phyloP scores from a whole-genome alignment of 306 rosid species.

The Alnus glutinosa region DNA sequence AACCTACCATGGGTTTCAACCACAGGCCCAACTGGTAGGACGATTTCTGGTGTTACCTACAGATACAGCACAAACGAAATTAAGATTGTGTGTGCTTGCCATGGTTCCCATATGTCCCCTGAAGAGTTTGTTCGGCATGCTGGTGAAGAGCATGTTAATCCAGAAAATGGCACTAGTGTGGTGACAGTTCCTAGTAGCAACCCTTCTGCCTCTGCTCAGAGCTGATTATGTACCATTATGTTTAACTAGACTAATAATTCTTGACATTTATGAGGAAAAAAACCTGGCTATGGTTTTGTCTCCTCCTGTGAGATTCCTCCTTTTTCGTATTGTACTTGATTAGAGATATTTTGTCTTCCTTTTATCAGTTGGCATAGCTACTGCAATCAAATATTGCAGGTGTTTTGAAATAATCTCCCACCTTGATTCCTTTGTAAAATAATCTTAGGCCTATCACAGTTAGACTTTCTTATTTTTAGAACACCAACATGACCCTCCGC shows the following conservation, averaged over 20 bases:
- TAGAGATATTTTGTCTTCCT: neutral
- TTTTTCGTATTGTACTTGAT: conserved; percentile 28
- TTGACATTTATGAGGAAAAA: conserved; percentile 26
- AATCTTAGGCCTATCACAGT: conserved; percentile 7
- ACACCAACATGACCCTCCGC: neutral
- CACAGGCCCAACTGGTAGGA: conserved; percentile 76
- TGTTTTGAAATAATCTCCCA: conserved; percentile 40
- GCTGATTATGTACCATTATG: conserved; percentile 47
- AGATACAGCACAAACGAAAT: conserved; percentile 66
- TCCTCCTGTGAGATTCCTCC: conserved; percentile 35
- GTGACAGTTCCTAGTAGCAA: conserved; percentile 62
- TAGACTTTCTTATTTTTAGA: neutral
- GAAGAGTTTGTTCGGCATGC: conserved; percentile 93
- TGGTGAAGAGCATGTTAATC: conserved; percentile 49
- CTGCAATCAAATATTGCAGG: conserved; percentile 36
- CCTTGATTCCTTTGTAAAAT: conserved; percentile 31
- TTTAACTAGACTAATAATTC: conserved; percentile 29
- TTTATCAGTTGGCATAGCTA: conserved; percentile 16
- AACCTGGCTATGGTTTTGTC: conserved; percentile 26
- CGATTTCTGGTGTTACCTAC: conserved; percentile 95
- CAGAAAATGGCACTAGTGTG: conserved; percentile 51
- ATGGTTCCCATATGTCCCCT: conserved; percentile 78
- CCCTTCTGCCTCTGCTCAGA: conserved; percentile 71
- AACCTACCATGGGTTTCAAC: conserved; percentile 98
- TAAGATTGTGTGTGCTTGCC: conserved; percentile 92